Evolutionary conservation across 768 basidiomycete species (phyloP), one percentile per base, ranked within the genome.

Genomic region (Phanerodontia chrysosporium): DNA sequence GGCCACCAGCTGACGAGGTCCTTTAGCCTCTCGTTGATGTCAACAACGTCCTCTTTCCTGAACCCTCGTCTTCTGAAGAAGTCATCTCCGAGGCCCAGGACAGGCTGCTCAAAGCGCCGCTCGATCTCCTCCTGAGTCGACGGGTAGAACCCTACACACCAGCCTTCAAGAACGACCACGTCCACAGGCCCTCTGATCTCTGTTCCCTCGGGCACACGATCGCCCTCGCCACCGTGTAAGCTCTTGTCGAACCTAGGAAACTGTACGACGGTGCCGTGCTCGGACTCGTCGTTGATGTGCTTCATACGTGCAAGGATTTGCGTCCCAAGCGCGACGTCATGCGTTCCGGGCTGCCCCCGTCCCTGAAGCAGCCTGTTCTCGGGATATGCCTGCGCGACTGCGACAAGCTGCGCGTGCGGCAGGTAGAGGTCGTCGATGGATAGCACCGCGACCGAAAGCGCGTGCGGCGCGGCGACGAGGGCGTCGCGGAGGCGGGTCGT

Each of bases 301-400:
- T 77, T 76, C 56, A 97, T 72, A 5, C 76, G 69, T 10, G 68
- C 61, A 30, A 95, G 67, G 36, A 88, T 66, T 7, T 75, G 61
- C 1, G 76, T 61, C 10, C 89, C 92, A 13, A 97, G 81, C 1
- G 71, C 66, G 29, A 91, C 70, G 68, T 98, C 95, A 69, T 98
- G 95, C 8, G 95, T 98, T 0, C 95, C 95, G 0, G 95, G 95
- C 64, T 87, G 92, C 0, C 95, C 95, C n/a, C 95, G 83, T 10
- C 95, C 95, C 6, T 79, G 76, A 68, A 93, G 79, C 1, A 98
- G 76, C 24, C 69, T 65, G 67, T 96, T 95, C 3, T 72, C 65
- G 0, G 87, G 82, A 63, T 88, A 65, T 2, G 75, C 66, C 0
- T 61, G 51, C 8, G 91, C 85, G 21, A 96, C 78, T 0, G 72